phyloP scores from a whole-genome alignment of 73 alveolate species.

The Blepharisma japonicum region DNA sequence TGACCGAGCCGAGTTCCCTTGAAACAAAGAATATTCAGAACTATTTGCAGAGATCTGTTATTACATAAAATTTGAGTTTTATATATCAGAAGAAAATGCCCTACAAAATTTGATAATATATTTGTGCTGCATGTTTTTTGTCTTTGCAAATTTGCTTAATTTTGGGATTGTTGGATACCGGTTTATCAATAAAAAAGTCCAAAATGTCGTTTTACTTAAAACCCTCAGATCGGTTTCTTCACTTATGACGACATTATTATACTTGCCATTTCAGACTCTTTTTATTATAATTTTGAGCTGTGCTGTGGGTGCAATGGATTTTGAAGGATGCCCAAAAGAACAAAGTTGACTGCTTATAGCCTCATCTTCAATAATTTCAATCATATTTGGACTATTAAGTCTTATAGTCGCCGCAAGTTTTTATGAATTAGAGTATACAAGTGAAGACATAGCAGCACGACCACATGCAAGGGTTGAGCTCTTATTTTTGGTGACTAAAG shows the following conservation, averaged over 20 bases:
- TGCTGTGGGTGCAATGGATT: background rate
- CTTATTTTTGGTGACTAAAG: background rate
- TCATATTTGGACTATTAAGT: background rate
- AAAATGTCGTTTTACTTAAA: slow-evolving; percentile 8
- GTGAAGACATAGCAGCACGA: slow-evolving; percentile 13
- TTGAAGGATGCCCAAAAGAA: background rate
- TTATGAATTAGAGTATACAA: slow-evolving; percentile 16
- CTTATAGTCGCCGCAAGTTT: slow-evolving; percentile 23
- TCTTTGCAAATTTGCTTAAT: background rate
- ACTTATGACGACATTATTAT: slow-evolving; percentile 3
- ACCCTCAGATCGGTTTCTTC: slow-evolving; percentile 25
- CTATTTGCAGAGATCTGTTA: slow-evolving; percentile 1
- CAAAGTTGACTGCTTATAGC: background rate
- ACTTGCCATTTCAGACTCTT: background rate
- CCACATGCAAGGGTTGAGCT: slow-evolving; percentile 24
- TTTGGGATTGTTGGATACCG: slow-evolving; percentile 12
- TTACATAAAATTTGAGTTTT: slow-evolving; percentile 16
- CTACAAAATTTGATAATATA: slow-evolving; percentile 5
- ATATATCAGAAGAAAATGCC: slow-evolving; percentile 1
- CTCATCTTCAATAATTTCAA: background rate
- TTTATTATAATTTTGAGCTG: slow-evolving; percentile 3
- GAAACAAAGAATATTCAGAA: background rate
- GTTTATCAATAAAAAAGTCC: slow-evolving; percentile 20
- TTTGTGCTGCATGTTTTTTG: background rate
- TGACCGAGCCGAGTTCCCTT: slow-evolving; percentile 2